These are phyloP conservation scores for Colletotrichum sp. DNA, from an alignment of 2,329 filamentous ascomycete genomes.

Conservation along the genomic window DNA sequence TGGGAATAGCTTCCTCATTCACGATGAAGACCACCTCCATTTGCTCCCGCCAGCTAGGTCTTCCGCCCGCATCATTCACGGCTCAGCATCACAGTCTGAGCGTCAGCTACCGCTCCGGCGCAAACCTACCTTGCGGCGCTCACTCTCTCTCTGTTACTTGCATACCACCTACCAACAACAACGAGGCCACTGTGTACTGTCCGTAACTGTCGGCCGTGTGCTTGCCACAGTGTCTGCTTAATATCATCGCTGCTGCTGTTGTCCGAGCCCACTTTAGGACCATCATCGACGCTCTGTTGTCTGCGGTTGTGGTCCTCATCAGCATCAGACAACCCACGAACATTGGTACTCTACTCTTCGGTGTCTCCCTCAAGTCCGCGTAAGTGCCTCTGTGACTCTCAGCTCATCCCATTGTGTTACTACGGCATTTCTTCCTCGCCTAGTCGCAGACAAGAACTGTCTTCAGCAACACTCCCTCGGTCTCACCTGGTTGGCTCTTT, in stretches of 20 bases:
- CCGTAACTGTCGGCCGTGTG: neutral
- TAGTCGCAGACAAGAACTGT: neutral
- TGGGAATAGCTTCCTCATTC: no score
- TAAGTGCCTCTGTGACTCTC: neutral
- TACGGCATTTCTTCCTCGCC: neutral
- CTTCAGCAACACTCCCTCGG: neutral
- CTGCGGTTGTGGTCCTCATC: neutral
- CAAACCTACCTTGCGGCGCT: neutral
- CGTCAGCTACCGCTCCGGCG: neutral
- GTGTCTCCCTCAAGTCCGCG: neutral
- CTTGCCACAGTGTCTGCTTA: neutral
- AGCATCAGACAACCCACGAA: neutral
- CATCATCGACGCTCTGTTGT: neutral
- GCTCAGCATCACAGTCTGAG: neutral
- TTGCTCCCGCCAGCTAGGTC: neutral
- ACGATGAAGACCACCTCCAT: no score
- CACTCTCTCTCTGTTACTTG: neutral
- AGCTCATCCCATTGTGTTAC: neutral
- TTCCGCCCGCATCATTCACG: neutral
- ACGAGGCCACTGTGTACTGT: neutral
- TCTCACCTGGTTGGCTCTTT: neutral
- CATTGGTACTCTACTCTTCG: neutral
- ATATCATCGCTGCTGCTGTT: neutral
- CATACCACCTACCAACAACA: neutral
- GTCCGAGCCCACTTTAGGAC: neutral